Base-by-base conservation (phyloP, 306 rosid species). In the Pyrus betulifolia region DNA sequence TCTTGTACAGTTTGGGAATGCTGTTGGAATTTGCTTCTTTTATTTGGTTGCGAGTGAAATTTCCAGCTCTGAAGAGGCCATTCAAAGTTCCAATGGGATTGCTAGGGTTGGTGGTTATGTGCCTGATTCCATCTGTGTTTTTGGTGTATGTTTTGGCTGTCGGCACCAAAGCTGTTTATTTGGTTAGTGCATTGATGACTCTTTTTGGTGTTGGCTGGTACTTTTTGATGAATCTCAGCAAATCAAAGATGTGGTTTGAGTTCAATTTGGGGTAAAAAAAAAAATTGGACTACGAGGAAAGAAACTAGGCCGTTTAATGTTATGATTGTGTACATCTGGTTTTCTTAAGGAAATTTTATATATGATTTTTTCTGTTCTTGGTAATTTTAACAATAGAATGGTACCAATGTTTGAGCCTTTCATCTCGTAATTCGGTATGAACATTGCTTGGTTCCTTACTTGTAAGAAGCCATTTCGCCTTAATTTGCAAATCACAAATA, bases 1-100 rank as follows among this genome's bases (percentile, higher is more conserved):
- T 93, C 74, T 77, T 93, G 87, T 93, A 91, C 63, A 88, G 98
- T 79, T 85, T 93, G 79, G 97, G 98, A n/a, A 91, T 93, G 98
- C 80, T 91, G 35, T 81, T 93, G 85, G 98, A 93, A 62, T 91
- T 91, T 79, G 89, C 93, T 5, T 86, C 96, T 70, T 91, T 81
- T 22, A 80, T 93, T 21, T 83, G 89, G 81, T 57, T 93, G 79
- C 82, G 97, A 59, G 83, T 77, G 67, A 91, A 91, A 76, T 78
- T 81, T 14, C 87, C 91, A 2, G 1, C 67, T 58, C 30, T 88
- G 57, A 84, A 88, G 44, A 85, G 96, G 67, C 96, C 97, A 11
- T 93, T 81, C 64, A 60, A 72, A 70, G 97, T 91, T 54, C 98
- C 96, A 31, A 2, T 91, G 69, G 83, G 83, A 3, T 69, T 89